A percentile compares a stretch with the other conserved stretches of the same genome.
These are phyloP conservation scores for Patellaria atrata DNA, from an alignment of 495 filamentous ascomycete species.

Conservation along the genomic window DNA sequence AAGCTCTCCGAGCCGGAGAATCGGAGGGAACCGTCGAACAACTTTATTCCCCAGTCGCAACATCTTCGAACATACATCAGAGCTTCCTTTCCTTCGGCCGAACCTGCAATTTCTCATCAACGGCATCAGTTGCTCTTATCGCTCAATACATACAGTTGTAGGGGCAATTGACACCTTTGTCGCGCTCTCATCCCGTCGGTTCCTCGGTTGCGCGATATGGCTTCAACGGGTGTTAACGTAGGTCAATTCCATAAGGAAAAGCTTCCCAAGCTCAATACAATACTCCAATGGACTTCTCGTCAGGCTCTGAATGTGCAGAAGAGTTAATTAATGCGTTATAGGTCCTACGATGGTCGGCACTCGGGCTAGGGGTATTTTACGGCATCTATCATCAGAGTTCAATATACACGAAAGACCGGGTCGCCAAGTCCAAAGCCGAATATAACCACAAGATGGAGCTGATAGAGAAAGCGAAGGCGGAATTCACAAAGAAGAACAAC, in stretches of 20 bases:
- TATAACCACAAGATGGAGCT: conserved; percentile 75
- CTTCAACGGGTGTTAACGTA: conserved; percentile 50
- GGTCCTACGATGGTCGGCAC: conserved; percentile 91
- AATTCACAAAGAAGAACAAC: conserved; percentile 63
- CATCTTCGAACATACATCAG: no score
- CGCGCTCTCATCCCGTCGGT: no score
- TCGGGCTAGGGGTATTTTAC: conserved; percentile 77
- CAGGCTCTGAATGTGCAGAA: conserved; percentile 3
- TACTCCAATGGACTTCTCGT: conserved; percentile 7
- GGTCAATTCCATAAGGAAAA: no score
- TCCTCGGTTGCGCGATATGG: no score
- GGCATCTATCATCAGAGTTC: conserved; percentile 79
- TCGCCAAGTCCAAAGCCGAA: conserved; percentile 53
- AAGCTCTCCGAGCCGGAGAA: no score
- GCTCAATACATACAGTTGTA: no score
- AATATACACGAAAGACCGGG: conserved; percentile 51
- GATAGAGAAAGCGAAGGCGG: conserved; percentile 82
- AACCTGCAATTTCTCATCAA: no score
- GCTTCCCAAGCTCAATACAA: conserved; percentile 16
- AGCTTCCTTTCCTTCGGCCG: no score
- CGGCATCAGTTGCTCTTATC: no score
- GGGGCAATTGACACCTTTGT: no score
- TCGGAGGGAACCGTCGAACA: no score
- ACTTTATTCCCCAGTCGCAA: no score
- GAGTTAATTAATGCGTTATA: conserved; percentile 29